Conservation (phyloP, 2,329 filamentous ascomycete species). For the Chaetomiaceae sp. region DNA sequence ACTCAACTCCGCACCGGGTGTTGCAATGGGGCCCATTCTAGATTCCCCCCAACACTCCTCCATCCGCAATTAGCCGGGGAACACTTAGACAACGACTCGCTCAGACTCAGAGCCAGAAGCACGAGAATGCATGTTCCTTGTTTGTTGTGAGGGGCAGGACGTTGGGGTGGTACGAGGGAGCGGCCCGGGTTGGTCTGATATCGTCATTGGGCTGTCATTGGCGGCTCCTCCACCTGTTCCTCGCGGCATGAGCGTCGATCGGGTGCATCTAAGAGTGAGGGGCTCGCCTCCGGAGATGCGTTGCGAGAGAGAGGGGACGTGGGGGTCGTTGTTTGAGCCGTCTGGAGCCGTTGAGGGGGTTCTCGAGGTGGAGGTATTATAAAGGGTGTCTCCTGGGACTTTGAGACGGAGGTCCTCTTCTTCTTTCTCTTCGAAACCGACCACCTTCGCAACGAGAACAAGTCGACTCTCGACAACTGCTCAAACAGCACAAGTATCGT, state of each 20-base stretch:
- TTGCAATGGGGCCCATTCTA: neutral
- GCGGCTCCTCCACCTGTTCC: neutral
- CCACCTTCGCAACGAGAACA: neutral
- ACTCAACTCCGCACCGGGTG: neutral
- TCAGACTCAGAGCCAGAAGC: neutral
- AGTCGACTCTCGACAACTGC: neutral
- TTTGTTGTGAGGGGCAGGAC: neutral
- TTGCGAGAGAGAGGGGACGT: constrained; percentile 5
- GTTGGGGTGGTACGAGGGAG: constrained; percentile 4
- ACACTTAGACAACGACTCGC: too few species aligned
- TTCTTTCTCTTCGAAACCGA: neutral
- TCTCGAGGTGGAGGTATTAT: neutral
- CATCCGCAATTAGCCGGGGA: constrained; percentile 12
- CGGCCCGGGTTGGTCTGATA: neutral
- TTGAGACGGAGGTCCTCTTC: neutral
- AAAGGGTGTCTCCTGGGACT: neutral
- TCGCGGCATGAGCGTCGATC: neutral
- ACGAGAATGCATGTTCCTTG: neutral
- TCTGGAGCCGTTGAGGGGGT: constrained; percentile 8
- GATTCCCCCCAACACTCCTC: neutral
- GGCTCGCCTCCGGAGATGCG: neutral
- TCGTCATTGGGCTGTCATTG: constrained; percentile 15
- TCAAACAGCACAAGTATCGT: constrained; percentile 12
- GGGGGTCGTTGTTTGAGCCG: constrained; percentile 14
- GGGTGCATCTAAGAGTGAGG: constrained; percentile 2